phyloP scores from a whole-genome alignment of 2,329 filamentous ascomycete species.

The Ceratocystis lukuohia region DNA sequence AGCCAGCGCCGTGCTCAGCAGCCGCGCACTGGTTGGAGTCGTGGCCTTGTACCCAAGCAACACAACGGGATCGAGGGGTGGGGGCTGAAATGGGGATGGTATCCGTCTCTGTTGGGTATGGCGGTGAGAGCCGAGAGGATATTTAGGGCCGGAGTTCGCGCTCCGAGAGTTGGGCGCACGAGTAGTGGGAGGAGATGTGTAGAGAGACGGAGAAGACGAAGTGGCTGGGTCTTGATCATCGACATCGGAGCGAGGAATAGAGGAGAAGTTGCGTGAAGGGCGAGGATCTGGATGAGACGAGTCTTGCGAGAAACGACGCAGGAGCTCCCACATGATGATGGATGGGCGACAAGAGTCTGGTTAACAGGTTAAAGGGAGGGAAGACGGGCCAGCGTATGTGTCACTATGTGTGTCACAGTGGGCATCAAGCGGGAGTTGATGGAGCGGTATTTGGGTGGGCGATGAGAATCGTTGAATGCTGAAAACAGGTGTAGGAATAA shows the following conservation, averaged over 20 bases:
- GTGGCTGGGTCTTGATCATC: constrained; percentile 29
- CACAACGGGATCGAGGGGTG: constrained; percentile 68
- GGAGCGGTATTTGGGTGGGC: neutral
- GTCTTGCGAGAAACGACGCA: constrained; percentile 19
- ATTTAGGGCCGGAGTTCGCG: neutral
- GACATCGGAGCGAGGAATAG: constrained; percentile 31
- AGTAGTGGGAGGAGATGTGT: neutral
- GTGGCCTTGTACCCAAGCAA: constrained; percentile 52
- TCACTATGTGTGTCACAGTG: neutral
- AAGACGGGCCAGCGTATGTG: neutral
- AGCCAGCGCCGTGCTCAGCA: constrained; percentile 61
- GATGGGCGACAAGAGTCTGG: neutral
- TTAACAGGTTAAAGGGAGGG: neutral
- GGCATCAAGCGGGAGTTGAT: neutral
- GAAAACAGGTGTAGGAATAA: neutral
- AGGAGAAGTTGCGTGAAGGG: neutral
- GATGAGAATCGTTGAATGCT: neutral
- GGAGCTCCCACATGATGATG: constrained; percentile 18
- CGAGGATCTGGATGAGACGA: constrained; percentile 3
- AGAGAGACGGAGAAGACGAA: constrained; percentile 19
- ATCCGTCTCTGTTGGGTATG: constrained; percentile 37
- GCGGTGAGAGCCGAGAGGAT: neutral
- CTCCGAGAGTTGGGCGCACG: neutral
- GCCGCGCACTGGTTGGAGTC: constrained; percentile 45
- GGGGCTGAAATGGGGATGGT: constrained; percentile 70